A percentile compares a stretch with the other conserved stretches of the same genome.
These are phyloP conservation scores for Acacia pycnantha DNA, from an alignment of 331 rosid genomes.

Conservation along the genomic window DNA sequence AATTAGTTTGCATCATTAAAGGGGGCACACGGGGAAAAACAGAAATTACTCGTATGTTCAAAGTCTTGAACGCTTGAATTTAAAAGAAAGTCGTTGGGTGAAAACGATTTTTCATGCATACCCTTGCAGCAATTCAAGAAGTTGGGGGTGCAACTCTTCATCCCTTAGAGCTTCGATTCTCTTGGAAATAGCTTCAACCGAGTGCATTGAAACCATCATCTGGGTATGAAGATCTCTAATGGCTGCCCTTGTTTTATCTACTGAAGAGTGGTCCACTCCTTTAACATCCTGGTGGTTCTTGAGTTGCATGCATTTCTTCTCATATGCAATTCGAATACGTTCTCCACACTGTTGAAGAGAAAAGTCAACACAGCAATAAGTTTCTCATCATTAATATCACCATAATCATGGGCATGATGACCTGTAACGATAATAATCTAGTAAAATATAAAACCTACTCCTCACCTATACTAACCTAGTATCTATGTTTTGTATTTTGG, in stretches of 20 bases:
- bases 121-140: constrained; percentile 78
- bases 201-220: constrained; percentile 91
- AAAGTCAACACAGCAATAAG: constrained; percentile 27
- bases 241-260: constrained; percentile 73
- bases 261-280: constrained; percentile 65
- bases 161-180: constrained; percentile 90
- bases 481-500: neutral
- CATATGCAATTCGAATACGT: constrained; percentile 74
- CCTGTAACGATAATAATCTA: constrained; percentile 5
- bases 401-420: constrained; percentile 29
- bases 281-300: constrained; percentile 79
- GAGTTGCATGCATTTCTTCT: constrained; percentile 75
- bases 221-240: constrained; percentile 83
- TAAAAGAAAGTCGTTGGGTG: neutral
- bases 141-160: constrained; percentile 92
- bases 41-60: neutral
- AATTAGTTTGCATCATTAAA: neutral
- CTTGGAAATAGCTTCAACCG: constrained; percentile 80
- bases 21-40: neutral
- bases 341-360: constrained; percentile 79
- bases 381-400: constrained; percentile 22
- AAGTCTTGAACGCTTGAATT: constrained; percentile 2
- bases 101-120: constrained; percentile 34
- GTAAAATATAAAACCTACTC: neutral
- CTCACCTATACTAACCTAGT: neutral